A percentile compares a stretch with the other conserved stretches of the same genome.
Conservation (phyloP, 306 rosid genomes). For the Acmispon strigosus region DNA sequence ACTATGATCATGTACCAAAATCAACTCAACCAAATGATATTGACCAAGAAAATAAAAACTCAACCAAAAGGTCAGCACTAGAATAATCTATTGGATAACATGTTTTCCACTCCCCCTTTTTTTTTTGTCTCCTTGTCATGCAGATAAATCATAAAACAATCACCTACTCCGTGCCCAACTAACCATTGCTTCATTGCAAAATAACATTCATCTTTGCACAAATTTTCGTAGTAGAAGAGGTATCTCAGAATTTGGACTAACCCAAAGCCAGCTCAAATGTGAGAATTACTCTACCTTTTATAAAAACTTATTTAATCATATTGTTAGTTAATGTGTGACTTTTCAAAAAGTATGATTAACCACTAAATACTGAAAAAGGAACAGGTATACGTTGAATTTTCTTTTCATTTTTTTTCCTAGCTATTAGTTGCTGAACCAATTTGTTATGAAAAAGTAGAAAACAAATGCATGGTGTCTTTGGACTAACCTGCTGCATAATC, state of each 20-base stretch:
- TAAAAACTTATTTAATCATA: no score
- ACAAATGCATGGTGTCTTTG: neutral
- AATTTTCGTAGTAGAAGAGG: neutral
- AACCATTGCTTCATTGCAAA: neutral
- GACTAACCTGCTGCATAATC: conserved; percentile 54
- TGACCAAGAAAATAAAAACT: no score
- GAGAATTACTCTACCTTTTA: no score
- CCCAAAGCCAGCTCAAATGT: no score
- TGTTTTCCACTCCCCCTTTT: neutral
- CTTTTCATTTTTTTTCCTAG: neutral
- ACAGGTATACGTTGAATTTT: neutral
- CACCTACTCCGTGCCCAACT: conserved; percentile 4
- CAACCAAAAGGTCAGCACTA: neutral
- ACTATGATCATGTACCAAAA: neutral
- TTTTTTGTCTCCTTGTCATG: neutral
- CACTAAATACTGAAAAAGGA: neutral
- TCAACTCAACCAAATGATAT: neutral
- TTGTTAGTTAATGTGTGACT: no score
- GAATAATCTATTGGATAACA: neutral
- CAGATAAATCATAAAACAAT: neutral
- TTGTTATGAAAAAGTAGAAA: neutral
- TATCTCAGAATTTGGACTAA: no score
- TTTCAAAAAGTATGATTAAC: neutral
- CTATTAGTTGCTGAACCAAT: neutral
- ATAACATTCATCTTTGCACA: neutral